Evolutionary conservation across 2,329 filamentous ascomycete species (phyloP).

Genomic region (Microcera coccophila): DNA sequence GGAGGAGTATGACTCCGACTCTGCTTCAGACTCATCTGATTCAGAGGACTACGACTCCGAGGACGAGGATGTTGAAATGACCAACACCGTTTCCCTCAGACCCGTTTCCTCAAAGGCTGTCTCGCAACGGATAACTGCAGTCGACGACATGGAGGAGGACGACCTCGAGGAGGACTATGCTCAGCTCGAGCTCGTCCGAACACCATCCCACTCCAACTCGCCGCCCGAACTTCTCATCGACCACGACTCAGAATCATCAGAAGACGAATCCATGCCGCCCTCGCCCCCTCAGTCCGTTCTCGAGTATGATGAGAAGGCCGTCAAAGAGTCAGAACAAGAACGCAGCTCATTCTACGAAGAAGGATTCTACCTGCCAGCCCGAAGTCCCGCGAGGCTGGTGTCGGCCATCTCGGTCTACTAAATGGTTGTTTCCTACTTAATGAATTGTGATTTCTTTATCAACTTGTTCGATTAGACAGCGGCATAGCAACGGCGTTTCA

Average conservation of each 20-base stretch:
- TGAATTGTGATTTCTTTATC: conserved; percentile 21
- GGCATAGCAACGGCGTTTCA: conserved; percentile 30
- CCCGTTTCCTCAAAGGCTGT: conserved; percentile 40
- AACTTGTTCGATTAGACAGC: conserved; percentile 24
- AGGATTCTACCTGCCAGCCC: conserved; percentile 51
- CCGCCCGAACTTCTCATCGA: conserved; percentile 69
- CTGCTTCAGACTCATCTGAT: conserved; percentile 59
- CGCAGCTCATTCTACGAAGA: conserved; percentile 47
- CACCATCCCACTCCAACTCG: conserved; percentile 60
- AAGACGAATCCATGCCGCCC: conserved; percentile 73
- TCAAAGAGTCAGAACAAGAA: conserved; percentile 40
- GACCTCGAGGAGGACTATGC: conserved; percentile 63
- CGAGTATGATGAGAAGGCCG: conserved; percentile 57
- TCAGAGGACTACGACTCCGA: conserved; percentile 47
- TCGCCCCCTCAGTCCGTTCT: conserved; percentile 59
- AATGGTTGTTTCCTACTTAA: conserved; percentile 6
- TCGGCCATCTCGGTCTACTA: conserved; percentile 58
- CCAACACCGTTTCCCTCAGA: conserved; percentile 44
- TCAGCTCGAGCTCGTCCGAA: conserved; percentile 64
- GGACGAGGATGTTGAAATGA: conserved; percentile 58
- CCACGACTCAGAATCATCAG: conserved; percentile 64
- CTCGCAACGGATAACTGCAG: conserved; percentile 36
- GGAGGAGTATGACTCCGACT: conserved; percentile 65
- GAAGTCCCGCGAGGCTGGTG: conserved; percentile 49
- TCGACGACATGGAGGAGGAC: conserved; percentile 47